Evolutionary conservation across 768 basidiomycete species (phyloP).

Genomic region (Dioszegia crocea): DNA sequence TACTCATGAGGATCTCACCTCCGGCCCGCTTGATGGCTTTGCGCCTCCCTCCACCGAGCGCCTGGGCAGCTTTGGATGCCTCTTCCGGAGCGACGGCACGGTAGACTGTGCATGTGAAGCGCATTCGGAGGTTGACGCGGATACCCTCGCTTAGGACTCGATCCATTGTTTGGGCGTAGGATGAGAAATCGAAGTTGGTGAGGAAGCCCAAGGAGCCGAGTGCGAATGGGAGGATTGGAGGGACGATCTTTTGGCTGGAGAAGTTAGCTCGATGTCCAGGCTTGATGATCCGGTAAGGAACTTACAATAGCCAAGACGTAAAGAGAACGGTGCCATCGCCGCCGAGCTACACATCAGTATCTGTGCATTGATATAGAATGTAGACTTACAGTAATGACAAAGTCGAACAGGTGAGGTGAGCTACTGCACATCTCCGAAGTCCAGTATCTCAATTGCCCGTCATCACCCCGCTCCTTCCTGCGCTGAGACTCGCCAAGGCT

Average conservation of each 20-base stretch:
- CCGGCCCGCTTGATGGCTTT: slow-evolving; percentile 84
- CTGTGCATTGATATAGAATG: background rate
- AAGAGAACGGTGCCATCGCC: slow-evolving; percentile 98
- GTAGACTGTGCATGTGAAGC: slow-evolving; percentile 98
- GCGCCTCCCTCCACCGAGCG: slow-evolving; percentile 51
- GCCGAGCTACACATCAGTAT: slow-evolving; percentile 63
- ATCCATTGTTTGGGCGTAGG: slow-evolving; percentile 83
- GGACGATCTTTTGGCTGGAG: slow-evolving; percentile 79
- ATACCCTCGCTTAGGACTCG: slow-evolving; percentile 87
- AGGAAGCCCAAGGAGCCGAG: slow-evolving; percentile 96
- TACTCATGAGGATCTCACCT: slow-evolving; percentile 95
- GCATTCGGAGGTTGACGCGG: slow-evolving; percentile 95
- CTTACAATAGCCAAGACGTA: slow-evolving; percentile 88
- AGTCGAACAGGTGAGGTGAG: slow-evolving; percentile 90
- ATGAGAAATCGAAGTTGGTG: slow-evolving; percentile 92
- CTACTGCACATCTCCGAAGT: slow-evolving; percentile 90
- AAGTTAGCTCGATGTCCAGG: background rate
- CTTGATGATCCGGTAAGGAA: background rate
- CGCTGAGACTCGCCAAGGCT: slow-evolving; percentile 33
- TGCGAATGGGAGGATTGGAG: slow-evolving; percentile 96
- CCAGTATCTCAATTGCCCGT: slow-evolving; percentile 96
- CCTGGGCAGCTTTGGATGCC: slow-evolving; percentile 54
- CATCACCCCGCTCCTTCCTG: slow-evolving; percentile 54
- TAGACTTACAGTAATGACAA: slow-evolving; percentile 82
- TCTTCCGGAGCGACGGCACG: slow-evolving; percentile 76